Base-by-base conservation (phyloP, 2,329 filamentous ascomycete genomes). In the Biscogniauxia mediterranea region DNA sequence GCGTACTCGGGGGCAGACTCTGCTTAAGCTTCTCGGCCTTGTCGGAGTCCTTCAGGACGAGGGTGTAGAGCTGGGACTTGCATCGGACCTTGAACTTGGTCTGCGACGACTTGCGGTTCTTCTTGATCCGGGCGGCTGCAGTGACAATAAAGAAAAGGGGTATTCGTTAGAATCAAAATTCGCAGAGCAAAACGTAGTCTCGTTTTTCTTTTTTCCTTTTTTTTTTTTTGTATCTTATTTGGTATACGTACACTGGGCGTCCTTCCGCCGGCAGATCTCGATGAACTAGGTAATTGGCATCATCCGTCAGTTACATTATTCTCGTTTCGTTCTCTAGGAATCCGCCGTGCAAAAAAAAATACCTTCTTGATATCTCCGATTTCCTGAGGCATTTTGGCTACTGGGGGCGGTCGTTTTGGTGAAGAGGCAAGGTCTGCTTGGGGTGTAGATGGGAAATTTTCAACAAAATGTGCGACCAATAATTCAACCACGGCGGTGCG, bases 51-150 rank as follows among this genome's bases (percentile, higher is more conserved):
- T 97, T 97, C 76, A 99, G 89, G 79, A 96, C 91, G 75, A 99
- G 89, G 74, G 95, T 97, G 91, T 99, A 99, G 74, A 99, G 86
- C 86, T 95, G 89, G 77, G 89, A 88, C 80, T 92, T 86, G 90
- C 95, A 98, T 82, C 95, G 92, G 87, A 99, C 94, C 92, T 99
- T 99, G 93, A 99, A 98, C 91, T 99, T 99, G 89, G 95, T 93
- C 86, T 94, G 89, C 80, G 89, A 87, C 77, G 85, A 84, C 84
- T 90, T 89, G 82, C 89, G 90, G 89, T 89, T 96, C 88, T 96
- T 95, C 93, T 98, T 94, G 86, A 94, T 92, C 81, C 91, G 89
- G 78, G 91, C 91, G 82, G 91, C 91, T 94, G 74, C 68, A 74
- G 64, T 32, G 23, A 23, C 2, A 32, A 32, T 9, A 32, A 9